Evolutionary conservation across 352 stramenopile species (phyloP).

Genomic region (Phytophthora tubulina): DNA sequence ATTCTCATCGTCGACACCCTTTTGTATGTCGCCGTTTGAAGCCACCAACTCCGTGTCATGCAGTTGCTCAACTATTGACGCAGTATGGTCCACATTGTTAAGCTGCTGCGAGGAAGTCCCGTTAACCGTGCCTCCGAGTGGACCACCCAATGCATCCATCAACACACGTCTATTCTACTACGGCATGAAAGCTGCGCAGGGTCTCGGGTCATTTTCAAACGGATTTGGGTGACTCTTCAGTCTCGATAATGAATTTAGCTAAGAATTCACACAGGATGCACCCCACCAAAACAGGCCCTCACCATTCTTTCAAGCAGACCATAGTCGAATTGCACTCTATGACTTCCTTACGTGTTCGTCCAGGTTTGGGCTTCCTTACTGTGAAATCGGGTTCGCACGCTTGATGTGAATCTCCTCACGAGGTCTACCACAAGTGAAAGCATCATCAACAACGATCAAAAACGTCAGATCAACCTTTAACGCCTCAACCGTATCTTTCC

Average conservation of each 20-base stretch:
- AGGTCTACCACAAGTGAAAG: constrained; percentile 49
- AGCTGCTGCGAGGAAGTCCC: neutral
- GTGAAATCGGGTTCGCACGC: constrained; percentile 67
- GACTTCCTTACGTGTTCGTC: constrained; percentile 10
- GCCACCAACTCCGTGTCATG: constrained; percentile 44
- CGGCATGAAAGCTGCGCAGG: constrained; percentile 5
- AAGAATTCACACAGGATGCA: neutral
- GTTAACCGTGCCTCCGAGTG: neutral
- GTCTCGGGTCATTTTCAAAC: constrained; percentile 22
- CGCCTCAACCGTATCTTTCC: neutral
- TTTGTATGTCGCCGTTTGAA: neutral
- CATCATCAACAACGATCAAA: constrained; percentile 1
- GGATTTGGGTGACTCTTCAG: constrained; percentile 39
- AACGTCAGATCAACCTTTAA: neutral
- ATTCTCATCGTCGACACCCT: neutral
- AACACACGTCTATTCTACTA: constrained; percentile 20
- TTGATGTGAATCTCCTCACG: constrained; percentile 84
- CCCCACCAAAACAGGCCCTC: neutral
- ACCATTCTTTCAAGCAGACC: neutral
- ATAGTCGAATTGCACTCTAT: constrained; percentile 20
- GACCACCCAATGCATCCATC: constrained; percentile 19
- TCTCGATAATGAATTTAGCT: constrained; percentile 7
- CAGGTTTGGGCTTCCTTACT: constrained; percentile 37
- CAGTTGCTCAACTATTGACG: constrained; percentile 36
- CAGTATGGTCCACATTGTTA: constrained; percentile 10